phyloP scores from a whole-genome alignment of 306 rosid species.

The Cotoneaster glaucophyllus region DNA sequence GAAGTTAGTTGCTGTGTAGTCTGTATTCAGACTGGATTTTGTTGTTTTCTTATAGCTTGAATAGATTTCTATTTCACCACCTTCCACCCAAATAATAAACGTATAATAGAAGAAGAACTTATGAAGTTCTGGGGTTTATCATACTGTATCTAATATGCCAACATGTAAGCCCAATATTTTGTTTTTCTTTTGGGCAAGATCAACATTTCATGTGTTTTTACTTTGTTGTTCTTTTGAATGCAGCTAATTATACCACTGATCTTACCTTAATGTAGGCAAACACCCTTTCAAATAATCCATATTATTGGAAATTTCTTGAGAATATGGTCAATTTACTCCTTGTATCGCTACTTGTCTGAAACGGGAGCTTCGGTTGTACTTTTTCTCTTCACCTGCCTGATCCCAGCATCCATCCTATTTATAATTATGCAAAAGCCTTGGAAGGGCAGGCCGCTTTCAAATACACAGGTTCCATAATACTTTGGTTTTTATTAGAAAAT shows the following conservation, averaged over 20 bases:
- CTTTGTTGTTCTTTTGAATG: not conserved
- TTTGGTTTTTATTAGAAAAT: not conserved
- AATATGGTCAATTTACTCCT: slow-evolving; percentile 94
- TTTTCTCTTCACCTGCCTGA: slow-evolving; percentile 74
- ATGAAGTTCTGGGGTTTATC: not conserved
- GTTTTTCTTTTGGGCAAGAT: not conserved
- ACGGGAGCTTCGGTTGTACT: slow-evolving; percentile 86
- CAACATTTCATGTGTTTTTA: not conserved
- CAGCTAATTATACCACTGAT: slow-evolving; percentile 17
- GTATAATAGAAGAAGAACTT: not conserved
- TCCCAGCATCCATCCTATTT: slow-evolving; percentile 71
- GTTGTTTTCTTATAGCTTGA: not conserved
- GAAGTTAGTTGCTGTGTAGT: not conserved
- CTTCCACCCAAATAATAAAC: not conserved
- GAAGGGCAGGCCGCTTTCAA: slow-evolving; percentile 94
- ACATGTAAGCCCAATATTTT: not conserved
- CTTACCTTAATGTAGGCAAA: slow-evolving; percentile 48
- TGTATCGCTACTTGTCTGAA: slow-evolving; percentile 65
- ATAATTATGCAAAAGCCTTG: slow-evolving; percentile 91
- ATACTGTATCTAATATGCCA: not conserved
- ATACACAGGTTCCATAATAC: slow-evolving; percentile 58
- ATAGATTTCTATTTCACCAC: not conserved
- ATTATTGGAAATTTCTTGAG: slow-evolving; percentile 75
- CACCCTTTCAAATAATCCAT: slow-evolving; percentile 91
- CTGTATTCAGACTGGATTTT: not conserved